Evolutionary conservation across 768 basidiomycete genomes (phyloP).

Genomic region (Gymnopilus dilepis): DNA sequence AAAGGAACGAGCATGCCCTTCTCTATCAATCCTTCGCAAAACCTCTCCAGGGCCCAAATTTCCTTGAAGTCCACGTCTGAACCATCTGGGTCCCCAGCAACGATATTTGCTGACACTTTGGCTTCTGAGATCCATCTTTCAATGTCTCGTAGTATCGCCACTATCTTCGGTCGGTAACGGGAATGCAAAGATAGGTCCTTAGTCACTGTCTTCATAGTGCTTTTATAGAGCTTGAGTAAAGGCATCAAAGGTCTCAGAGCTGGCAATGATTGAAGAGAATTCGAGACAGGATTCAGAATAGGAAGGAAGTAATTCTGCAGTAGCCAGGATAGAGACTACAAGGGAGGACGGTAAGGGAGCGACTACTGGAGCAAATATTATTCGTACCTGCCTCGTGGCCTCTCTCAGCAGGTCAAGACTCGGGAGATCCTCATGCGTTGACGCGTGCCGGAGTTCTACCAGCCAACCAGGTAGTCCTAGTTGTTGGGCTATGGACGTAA

Average conservation of each 20-base stretch:
- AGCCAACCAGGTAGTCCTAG: constrained; percentile 88
- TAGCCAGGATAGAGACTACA: constrained; percentile 83
- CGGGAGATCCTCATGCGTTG: constrained; percentile 95
- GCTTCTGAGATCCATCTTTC: constrained; percentile 85
- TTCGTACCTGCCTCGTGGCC: constrained; percentile 69
- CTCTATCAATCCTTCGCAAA: constrained; percentile 71
- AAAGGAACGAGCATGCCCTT: constrained; percentile 81
- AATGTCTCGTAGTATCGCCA: constrained; percentile 58
- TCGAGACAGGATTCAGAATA: constrained; percentile 56
- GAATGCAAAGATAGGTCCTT: constrained; percentile 68
- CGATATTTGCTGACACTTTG: constrained; percentile 60
- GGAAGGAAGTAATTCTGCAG: constrained; percentile 86
- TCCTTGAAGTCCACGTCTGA: constrained; percentile 58
- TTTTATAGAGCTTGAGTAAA: constrained; percentile 76
- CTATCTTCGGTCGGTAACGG: constrained; percentile 55
- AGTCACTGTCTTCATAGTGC: constrained; percentile 60
- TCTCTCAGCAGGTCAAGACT: constrained; percentile 79
- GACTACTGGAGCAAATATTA: not conserved
- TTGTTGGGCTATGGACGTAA: constrained; percentile 85
- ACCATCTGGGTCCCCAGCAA: constrained; percentile 46
- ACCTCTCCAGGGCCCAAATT: constrained; percentile 66
- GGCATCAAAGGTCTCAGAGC: constrained; percentile 65
- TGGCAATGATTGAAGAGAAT: constrained; percentile 33
- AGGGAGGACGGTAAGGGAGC: constrained; percentile 1
- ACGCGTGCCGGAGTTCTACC: constrained; percentile 92